Conservation (phyloP, 148 eudicot genomes). For the Vaccinium darrowii region DNA sequence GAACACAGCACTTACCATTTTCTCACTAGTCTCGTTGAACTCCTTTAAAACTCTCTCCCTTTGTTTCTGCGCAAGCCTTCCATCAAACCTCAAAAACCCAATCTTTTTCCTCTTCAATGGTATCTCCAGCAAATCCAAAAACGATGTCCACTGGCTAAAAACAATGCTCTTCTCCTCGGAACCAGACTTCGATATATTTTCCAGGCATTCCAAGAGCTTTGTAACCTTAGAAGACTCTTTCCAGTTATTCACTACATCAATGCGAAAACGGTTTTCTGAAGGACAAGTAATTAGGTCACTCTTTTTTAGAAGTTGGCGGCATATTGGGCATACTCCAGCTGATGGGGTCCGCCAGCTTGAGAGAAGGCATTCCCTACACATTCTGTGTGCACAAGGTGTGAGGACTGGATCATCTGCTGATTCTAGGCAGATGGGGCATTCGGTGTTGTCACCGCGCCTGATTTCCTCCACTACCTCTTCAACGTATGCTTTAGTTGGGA, state of each 20-base stretch:
- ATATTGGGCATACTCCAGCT: slow-evolving; percentile 58
- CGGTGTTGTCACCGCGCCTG: slow-evolving; percentile 42
- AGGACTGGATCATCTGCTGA: slow-evolving; percentile 66
- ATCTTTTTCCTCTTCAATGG: slow-evolving; percentile 45
- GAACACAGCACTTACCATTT: slow-evolving; percentile 31
- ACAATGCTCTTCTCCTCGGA: slow-evolving; percentile 62
- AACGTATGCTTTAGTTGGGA: slow-evolving; percentile 47
- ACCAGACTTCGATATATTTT: slow-evolving; percentile 25
- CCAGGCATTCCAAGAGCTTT: slow-evolving; percentile 54
- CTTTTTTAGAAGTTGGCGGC: slow-evolving; percentile 50
- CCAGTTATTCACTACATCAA: slow-evolving; percentile 64
- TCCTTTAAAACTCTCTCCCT: slow-evolving; percentile 55
- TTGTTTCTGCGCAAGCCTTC: slow-evolving; percentile 47
- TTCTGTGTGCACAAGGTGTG: slow-evolving; percentile 65
- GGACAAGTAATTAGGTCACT: slow-evolving; percentile 65
- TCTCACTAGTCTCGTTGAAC: slow-evolving; percentile 52
- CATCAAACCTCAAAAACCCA: slow-evolving; percentile 63
- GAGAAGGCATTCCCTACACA: slow-evolving; percentile 71
- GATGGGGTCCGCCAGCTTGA: slow-evolving; percentile 52
- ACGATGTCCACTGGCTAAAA: slow-evolving; percentile 80
- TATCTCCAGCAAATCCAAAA: slow-evolving; percentile 61
- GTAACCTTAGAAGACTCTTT: slow-evolving; percentile 56
- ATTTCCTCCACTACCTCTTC: slow-evolving; percentile 65
- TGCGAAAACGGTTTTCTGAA: slow-evolving; percentile 42
- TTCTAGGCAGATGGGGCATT: slow-evolving; percentile 71